Base-by-base conservation (phyloP, 2,329 filamentous ascomycete species). In the Pestalotiopsis fici region DNA sequence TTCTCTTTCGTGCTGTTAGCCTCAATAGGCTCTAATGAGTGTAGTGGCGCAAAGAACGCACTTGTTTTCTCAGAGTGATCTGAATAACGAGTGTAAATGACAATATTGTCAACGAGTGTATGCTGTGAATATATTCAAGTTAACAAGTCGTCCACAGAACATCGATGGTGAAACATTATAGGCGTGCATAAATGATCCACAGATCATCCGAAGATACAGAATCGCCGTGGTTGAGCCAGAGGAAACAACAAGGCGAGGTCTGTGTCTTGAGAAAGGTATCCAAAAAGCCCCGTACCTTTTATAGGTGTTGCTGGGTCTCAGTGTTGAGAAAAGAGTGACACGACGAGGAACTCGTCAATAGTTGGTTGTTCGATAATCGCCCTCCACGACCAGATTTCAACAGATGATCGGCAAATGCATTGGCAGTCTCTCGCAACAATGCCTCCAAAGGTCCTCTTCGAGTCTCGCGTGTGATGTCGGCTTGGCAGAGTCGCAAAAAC, bases 1-100 rank as follows among this genome's bases (percentile, higher is more conserved):
- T 23, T 54, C 25, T 66, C 55, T 60, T 50, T 28, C 18, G 28
- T 39, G 31, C 7, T n/a, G 43, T 66, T 55, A 66, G 64, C 39
- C 64, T 37, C 64, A 66, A 31, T 28, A n/a, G 43, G 43, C 28
- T 57, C 31, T 9, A 27, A 27, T n/a, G 23, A 59, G 15, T 55
- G 31, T 54, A 13, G 57, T 25, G 12, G 27, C 64, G 37, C 37
- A 56, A 50, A 35, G 31, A 54, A 5, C 37, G n/a, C 21, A 75
- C 72, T 71, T 67, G 80, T 79, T 70, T 71, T 69, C 80, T 82
- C 79, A 82, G 80, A 77, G 70, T 56, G 70, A 77, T 75, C 77
- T 68, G 75, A 71, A 69, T 72, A 83, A 82, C 80, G 81, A 83
- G 78, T 81, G 81, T 82, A 82, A 78, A 80, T 82, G 81, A 83